A percentile compares a stretch with the other conserved stretches of the same genome.
These are phyloP conservation scores for Colletotrichum kahawae DNA, from an alignment of 2,329 filamentous ascomycete species.

Conservation along the genomic window DNA sequence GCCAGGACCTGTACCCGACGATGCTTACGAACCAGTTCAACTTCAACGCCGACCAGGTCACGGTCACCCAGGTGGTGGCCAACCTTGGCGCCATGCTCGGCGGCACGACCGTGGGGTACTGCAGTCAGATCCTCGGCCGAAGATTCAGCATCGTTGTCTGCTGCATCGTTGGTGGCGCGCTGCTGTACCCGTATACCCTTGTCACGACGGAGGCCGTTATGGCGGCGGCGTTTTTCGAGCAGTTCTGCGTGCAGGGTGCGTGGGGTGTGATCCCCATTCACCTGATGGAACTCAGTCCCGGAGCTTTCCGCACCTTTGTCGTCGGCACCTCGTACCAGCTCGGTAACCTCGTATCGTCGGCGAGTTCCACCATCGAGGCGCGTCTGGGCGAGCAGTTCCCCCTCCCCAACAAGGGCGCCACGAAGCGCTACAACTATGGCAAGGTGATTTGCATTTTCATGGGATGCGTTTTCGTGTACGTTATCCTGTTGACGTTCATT, in stretches of 20 bases:
- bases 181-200: slow-evolving; percentile 86
- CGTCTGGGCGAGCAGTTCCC: slow-evolving; percentile 78
- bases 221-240: slow-evolving; percentile 83
- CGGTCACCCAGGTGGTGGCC: slow-evolving; percentile 74
- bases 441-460: slow-evolving; percentile 92
- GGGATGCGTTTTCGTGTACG: slow-evolving; percentile 76
- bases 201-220: slow-evolving; percentile 67
- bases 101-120: slow-evolving; percentile 71
- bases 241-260: slow-evolving; percentile 78
- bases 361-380: slow-evolving; percentile 77
- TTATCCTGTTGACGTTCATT: slow-evolving; percentile 66
- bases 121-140: slow-evolving; percentile 72
- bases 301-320: slow-evolving; percentile 75
- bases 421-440: slow-evolving; percentile 72
- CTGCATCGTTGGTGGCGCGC: slow-evolving; percentile 70
- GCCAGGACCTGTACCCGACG: slow-evolving; percentile 66
- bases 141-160: slow-evolving; percentile 72
- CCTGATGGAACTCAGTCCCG: slow-evolving; percentile 77
- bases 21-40: slow-evolving; percentile 62
- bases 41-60: slow-evolving; percentile 61
- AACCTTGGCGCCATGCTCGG: slow-evolving; percentile 74
- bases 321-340: slow-evolving; percentile 79
- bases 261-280: slow-evolving; percentile 82
- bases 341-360: slow-evolving; percentile 74
- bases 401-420: slow-evolving; percentile 58